Percentiles rank a stretch among this genome's conserved stretches.
Evolutionary conservation across 257 asterid species (phyloP).

Genomic region (Petunia axillaris): DNA sequence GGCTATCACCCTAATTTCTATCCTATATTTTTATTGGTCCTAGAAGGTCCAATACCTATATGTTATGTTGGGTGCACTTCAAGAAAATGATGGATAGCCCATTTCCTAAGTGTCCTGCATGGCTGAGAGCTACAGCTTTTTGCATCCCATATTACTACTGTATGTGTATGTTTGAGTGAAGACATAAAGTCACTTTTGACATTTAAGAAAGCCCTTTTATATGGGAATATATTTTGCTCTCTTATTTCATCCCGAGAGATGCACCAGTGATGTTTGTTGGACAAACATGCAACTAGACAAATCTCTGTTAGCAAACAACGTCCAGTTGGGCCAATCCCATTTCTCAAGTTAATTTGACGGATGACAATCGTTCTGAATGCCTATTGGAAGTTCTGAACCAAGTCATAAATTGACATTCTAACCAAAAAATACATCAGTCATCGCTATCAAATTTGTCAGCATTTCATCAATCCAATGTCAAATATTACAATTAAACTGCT

Average conservation of each 20-base stretch:
- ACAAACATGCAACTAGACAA: no score
- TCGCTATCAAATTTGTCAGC: no score
- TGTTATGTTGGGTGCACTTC: constrained; percentile 15
- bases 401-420: no score
- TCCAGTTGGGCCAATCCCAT: no score
- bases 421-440: no score
- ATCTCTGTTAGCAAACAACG: no score
- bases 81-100: neutral
- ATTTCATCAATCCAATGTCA: no score
- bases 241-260: neutral
- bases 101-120: neutral
- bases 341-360: no score
- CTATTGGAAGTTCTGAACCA: no score
- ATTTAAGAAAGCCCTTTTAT: neutral
- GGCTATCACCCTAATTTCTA: neutral
- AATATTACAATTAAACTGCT: no score
- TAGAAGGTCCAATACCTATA: neutral
- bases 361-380: no score
- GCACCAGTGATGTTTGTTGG: no score
- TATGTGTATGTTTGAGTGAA: neutral
- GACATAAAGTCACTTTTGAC: constrained; percentile 7
- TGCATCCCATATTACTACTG: neutral
- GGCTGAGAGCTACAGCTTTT: neutral
- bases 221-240: neutral
- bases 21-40: neutral